Evolutionary conservation across 1,139 yeast genomes (phyloP).

Genomic region (Hansenula anomala): DNA sequence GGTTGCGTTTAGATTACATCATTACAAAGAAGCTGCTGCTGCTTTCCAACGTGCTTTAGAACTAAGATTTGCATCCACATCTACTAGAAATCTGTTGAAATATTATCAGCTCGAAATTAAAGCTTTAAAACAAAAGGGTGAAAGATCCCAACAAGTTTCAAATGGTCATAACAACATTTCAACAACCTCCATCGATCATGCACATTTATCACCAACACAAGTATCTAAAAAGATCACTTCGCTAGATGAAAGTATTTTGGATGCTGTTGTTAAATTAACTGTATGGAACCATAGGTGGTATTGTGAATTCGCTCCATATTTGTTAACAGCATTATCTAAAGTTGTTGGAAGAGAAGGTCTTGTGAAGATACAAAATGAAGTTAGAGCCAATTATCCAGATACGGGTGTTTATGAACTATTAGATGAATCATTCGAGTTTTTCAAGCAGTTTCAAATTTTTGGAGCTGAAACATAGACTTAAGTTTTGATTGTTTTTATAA

Average conservation of each 20-base stretch:
- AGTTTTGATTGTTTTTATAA: not conserved
- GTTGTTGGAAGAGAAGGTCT: slow-evolving; percentile 75
- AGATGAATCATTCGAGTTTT: slow-evolving; percentile 45
- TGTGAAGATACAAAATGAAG: slow-evolving; percentile 68
- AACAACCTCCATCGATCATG: slow-evolving; percentile 4
- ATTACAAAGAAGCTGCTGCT: slow-evolving; percentile 75
- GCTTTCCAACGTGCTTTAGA: slow-evolving; percentile 75
- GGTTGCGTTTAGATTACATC: slow-evolving; percentile 80
- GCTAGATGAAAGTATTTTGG: slow-evolving; percentile 60
- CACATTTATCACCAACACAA: slow-evolving; percentile 26
- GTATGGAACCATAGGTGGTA: slow-evolving; percentile 99
- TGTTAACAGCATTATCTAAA: slow-evolving; percentile 50
- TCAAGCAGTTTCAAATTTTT: slow-evolving; percentile 39
- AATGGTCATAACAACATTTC: slow-evolving; percentile 10
- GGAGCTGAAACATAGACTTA: slow-evolving; percentile 26
- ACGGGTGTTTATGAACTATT: slow-evolving; percentile 55
- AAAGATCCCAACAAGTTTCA: slow-evolving; percentile 2
- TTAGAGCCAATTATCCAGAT: slow-evolving; percentile 65
- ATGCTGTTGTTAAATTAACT: slow-evolving; percentile 65
- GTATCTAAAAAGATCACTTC: slow-evolving; percentile 40
- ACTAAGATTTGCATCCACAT: slow-evolving; percentile 75
- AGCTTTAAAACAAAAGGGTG: slow-evolving; percentile 8
- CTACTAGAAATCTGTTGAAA: slow-evolving; percentile 70
- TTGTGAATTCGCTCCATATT: slow-evolving; percentile 74
- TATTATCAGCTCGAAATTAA: slow-evolving; percentile 42